Base-by-base conservation (phyloP, 1,284 basidiomycete genomes). In the Amylostereum areolatum region DNA sequence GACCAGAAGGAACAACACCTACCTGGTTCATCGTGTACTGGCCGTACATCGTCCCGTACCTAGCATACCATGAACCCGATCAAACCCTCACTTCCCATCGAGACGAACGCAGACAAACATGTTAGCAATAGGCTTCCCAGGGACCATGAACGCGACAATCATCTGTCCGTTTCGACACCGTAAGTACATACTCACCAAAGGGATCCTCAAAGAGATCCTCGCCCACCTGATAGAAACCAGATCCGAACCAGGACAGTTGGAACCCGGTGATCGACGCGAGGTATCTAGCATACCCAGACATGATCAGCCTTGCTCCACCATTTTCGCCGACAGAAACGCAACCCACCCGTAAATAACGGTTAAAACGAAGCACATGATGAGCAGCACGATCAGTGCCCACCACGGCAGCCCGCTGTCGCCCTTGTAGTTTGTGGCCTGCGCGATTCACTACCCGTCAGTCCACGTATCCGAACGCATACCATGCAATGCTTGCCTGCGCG, bases 401-500 rank as follows among this genome's bases (percentile, higher is more conserved):
- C 75, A 78, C 3, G 77, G 76, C 5, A 81, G 62, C 28, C 70
- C 70, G 7, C 73, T 74, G 45, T 73, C 50, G 4, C 71, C 72
- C 24, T 74, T 73, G 55, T 80, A 80, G 52, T 73, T 69, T 3
- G 73, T 74, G 40, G 39, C 53, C 57, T 49, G 45, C n/a, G n/a
- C n/a, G n/a, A n/a, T n/a, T n/a, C n/a, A n/a, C n/a, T n/a, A n/a
- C n/a, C n/a, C n/a, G n/a, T n/a, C n/a, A n/a, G 10, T 28, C 12
- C 36, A 24, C 33, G n/a, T 6, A 35, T 12, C 34, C 9, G 7
- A 34, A 3, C 25, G 8, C 8, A 7, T 18, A 10, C 34, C 27
- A 28, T 34, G 32, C 45, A 12, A 49, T 37, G 41, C 58, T 55
- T 12, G 70, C 71, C 67, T 75, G 68, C 0, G 71, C 73, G 65